Percentiles rank a stretch among this genome's conserved stretches.
Conservation (phyloP, 176 grass and related monocot species). For the Zizania latifolia region DNA sequence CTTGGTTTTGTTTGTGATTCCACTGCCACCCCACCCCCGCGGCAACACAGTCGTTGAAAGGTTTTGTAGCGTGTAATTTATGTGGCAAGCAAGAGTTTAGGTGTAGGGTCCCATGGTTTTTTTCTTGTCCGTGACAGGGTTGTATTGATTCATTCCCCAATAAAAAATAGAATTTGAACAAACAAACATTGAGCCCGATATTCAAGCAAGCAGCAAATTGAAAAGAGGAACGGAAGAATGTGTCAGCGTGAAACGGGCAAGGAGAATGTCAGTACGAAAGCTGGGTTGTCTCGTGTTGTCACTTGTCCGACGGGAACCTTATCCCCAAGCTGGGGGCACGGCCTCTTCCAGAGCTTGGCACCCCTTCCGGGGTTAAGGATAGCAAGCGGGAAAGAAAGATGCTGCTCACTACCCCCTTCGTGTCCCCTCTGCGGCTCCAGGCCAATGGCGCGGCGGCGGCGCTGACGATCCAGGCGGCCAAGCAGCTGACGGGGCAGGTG, state of each 20-base stretch:
- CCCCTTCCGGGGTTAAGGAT: background rate
- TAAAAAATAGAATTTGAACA: background rate
- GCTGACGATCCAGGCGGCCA: constrained; percentile 49
- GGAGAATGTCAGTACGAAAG: too few species aligned
- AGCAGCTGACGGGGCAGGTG: constrained; percentile 63
- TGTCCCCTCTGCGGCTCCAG: constrained; percentile 5
- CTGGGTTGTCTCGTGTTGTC: background rate
- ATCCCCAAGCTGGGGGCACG: background rate
- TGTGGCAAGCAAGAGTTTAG: constrained; percentile 1
- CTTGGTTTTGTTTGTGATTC: constrained; percentile 34
- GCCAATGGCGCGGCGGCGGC: background rate
- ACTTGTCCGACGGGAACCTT: background rate
- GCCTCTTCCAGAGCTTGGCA: background rate
- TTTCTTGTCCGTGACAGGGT: background rate
- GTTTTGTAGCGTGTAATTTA: constrained; percentile 37
- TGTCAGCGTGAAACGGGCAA: too few species aligned
- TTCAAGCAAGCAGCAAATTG: background rate
- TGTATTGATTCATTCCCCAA: constrained; percentile 38
- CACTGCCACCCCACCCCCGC: constrained; percentile 39
- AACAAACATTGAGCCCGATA: background rate
- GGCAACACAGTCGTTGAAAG: constrained; percentile 14
- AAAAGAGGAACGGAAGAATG: too few species aligned
- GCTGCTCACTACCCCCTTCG: constrained; percentile 32
- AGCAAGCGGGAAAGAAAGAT: background rate
- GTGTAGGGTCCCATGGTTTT: constrained; percentile 22